Conservation (phyloP, 1,284 basidiomycete species). For the Moesziomyces parantarcticus region DNA sequence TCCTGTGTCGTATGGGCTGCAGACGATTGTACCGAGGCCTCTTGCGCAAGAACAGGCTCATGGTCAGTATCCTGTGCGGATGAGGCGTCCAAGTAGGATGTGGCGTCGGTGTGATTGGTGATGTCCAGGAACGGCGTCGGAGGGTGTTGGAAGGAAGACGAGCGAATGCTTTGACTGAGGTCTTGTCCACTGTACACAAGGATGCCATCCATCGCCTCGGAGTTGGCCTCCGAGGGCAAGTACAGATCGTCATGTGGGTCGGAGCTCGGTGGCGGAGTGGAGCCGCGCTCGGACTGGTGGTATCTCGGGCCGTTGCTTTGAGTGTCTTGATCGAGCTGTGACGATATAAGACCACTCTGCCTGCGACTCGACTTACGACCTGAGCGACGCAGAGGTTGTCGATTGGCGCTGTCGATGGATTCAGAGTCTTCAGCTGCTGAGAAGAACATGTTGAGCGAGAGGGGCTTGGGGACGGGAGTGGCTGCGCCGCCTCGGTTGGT, state of each 20-base stretch:
- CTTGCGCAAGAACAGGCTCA: too few species aligned
- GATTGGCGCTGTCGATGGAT: neutral
- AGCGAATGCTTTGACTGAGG: neutral
- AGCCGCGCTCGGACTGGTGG: neutral
- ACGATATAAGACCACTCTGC: constrained; percentile 33
- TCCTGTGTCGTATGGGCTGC: too few species aligned
- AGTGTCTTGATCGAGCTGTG: constrained; percentile 3
- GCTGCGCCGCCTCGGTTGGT: constrained; percentile 1
- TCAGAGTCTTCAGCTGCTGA: neutral
- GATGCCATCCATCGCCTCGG: constrained; percentile 35
- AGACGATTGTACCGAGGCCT: too few species aligned
- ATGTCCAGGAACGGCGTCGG: constrained; percentile 21
- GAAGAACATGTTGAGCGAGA: neutral
- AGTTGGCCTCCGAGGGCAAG: constrained; percentile 31
- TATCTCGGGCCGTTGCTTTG: neutral
- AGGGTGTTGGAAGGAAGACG: neutral
- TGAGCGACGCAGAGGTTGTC: constrained; percentile 21
- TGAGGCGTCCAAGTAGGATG: neutral
- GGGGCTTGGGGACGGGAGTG: neutral
- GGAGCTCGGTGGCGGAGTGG: constrained; percentile 14
- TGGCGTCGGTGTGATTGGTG: constrained; percentile 10
- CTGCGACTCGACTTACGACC: constrained; percentile 41
- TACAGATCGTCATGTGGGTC: constrained; percentile 15
- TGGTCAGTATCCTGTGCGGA: neutral
- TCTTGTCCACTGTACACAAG: constrained; percentile 15